phyloP scores from a whole-genome alignment of 1,139 yeast species.

The Geotrichum restrictum region DNA sequence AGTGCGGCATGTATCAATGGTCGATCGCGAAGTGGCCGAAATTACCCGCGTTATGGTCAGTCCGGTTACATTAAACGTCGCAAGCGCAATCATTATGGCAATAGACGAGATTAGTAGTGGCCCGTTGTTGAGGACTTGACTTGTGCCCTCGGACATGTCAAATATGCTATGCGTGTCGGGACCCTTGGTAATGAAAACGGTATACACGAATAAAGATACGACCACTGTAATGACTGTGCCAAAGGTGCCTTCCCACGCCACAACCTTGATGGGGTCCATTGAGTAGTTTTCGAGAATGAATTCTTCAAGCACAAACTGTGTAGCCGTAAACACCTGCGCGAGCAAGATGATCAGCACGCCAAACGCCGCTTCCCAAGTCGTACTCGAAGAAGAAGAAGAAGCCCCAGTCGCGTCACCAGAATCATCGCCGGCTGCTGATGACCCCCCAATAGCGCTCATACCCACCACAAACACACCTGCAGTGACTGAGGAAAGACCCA shows the following conservation, averaged over 20 bases:
- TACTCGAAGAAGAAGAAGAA: conserved; percentile 9
- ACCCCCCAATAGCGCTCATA: conserved; percentile 50
- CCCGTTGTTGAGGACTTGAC: conserved; percentile 46
- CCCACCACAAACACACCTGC: conserved; percentile 73
- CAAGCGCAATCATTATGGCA: conserved; percentile 67
- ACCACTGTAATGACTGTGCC: conserved; percentile 51
- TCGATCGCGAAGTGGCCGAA: conserved; percentile 75
- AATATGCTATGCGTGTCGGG: conserved; percentile 50
- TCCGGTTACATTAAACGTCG: conserved; percentile 71
- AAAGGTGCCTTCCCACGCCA: conserved; percentile 70
- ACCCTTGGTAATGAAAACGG: conserved; percentile 43
- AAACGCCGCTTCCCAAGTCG: conserved; percentile 35
- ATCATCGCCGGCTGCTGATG: conserved; percentile 23
- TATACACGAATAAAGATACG: conserved; percentile 45
- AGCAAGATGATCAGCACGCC: conserved; percentile 59
- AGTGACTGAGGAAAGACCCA: conserved; percentile 56
- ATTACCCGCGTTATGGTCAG: conserved; percentile 60
- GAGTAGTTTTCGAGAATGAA: conserved; percentile 54
- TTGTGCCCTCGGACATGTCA: conserved; percentile 52
- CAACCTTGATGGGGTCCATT: conserved; percentile 61
- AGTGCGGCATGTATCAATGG: conserved; percentile 76
- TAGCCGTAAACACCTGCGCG: conserved; percentile 66
- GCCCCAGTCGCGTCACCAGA: conserved; percentile 56
- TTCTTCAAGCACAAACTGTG: conserved; percentile 78
- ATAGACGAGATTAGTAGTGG: conserved; percentile 51